Percentiles rank a stretch among this genome's conserved stretches.
phyloP scores from a whole-genome alignment of 768 basidiomycete species.

The Rhizopogon sp. region DNA sequence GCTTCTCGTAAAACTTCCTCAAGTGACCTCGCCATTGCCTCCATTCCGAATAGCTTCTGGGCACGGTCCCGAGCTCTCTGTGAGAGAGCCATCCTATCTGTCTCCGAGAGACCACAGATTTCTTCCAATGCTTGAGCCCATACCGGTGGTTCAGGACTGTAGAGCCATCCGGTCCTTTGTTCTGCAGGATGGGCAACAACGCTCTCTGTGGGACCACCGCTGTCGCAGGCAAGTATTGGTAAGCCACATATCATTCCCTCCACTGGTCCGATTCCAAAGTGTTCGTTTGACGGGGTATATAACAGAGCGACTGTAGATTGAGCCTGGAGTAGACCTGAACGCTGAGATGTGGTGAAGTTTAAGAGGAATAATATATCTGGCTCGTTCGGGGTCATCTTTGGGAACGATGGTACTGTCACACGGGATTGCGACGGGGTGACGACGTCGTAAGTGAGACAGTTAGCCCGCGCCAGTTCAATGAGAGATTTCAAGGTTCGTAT shows the following conservation, averaged over 20 bases:
- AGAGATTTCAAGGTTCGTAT: conserved; percentile 60
- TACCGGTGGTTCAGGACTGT: conserved; percentile 48
- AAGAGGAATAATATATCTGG: conserved; percentile 83
- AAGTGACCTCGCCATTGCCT: conserved; percentile 61
- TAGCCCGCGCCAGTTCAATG: conserved; percentile 33
- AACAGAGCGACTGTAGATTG: conserved; percentile 68
- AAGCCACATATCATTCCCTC: conserved; percentile 93
- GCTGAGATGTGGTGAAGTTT: conserved; percentile 84
- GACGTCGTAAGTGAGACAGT: conserved; percentile 55
- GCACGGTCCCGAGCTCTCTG: conserved; percentile 59
- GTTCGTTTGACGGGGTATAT: conserved; percentile 94
- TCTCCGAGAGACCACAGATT: conserved; percentile 42
- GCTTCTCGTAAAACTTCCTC: conserved; percentile 54
- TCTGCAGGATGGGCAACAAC: conserved; percentile 40
- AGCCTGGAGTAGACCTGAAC: conserved; percentile 71
- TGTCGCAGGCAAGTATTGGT: conserved; percentile 83
- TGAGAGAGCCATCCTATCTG: conserved; percentile 44
- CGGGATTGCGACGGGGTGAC: conserved; percentile 43
- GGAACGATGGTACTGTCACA: conserved; percentile 35
- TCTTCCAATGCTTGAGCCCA: conserved; percentile 72
- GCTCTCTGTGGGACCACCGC: conserved; percentile 90
- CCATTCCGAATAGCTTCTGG: conserved; percentile 64
- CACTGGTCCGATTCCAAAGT: conserved; percentile 95
- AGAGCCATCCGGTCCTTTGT: conserved; percentile 74
- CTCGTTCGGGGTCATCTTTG: conserved; percentile 26